Conservation (phyloP, 2,329 filamentous ascomycete genomes). For the Chrysoporthe puriensis region DNA sequence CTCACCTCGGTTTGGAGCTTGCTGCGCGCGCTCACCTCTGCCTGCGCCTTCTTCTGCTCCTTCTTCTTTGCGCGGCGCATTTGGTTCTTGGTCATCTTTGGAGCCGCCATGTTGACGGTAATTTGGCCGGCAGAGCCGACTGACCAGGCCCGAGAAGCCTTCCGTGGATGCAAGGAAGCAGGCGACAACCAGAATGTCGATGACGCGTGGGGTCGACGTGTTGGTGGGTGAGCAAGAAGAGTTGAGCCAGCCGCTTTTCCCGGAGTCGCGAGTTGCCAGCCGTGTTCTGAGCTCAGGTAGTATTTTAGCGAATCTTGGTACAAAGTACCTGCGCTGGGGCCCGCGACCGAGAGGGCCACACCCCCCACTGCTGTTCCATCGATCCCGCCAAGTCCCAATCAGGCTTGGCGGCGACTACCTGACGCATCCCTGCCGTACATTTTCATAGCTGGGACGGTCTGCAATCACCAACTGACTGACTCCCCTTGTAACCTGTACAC, state of each 20-base stretch:
- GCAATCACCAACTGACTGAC: slow-evolving; percentile 3
- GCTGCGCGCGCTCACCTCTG: slow-evolving; percentile 49
- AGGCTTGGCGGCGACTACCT: slow-evolving; percentile 9
- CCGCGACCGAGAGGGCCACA: background rate
- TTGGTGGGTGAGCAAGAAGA: background rate
- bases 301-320: background rate
- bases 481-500: slow-evolving; percentile 13
- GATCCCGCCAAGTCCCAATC: background rate
- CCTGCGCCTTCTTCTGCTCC: slow-evolving; percentile 74
- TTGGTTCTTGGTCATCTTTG: slow-evolving; percentile 92
- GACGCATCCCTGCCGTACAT: slow-evolving; percentile 13
- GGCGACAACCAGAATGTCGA: background rate
- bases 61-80: slow-evolving; percentile 93
- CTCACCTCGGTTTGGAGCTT: background rate
- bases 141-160: background rate
- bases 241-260: background rate
- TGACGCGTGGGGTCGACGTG: background rate
- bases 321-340: background rate
- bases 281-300: background rate
- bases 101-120: slow-evolving; percentile 57
- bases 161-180: background rate
- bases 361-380: background rate
- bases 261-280: slow-evolving; percentile 14
- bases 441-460: slow-evolving; percentile 9
- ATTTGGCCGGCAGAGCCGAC: slow-evolving; percentile 11